A percentile compares a stretch with the other conserved stretches of the same genome.
Conservation (phyloP, 306 rosid genomes). For the Trifolium subterraneum region DNA sequence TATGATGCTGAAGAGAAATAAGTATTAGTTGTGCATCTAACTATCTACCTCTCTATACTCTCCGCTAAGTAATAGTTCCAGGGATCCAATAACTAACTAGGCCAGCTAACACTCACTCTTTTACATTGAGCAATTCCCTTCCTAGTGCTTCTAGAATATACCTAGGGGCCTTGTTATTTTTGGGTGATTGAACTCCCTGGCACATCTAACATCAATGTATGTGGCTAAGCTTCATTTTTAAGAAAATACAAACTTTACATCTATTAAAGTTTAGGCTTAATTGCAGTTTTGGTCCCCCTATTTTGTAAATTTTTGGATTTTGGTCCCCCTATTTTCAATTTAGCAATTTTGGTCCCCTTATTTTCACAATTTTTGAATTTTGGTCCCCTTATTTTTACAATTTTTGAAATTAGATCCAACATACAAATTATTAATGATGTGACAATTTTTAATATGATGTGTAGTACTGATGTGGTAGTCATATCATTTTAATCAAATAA, state of each 20-base stretch:
- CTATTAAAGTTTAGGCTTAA: no score
- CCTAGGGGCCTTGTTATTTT: not conserved
- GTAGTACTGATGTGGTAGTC: no score
- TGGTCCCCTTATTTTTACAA: no score
- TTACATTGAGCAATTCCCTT: not conserved
- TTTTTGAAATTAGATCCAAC: no score
- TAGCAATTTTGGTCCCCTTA: no score
- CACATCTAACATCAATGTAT: not conserved
- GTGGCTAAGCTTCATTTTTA: not conserved
- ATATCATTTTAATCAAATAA: no score
- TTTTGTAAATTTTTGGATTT: no score
- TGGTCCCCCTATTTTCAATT: no score
- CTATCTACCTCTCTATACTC: not conserved
- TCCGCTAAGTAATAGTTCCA: not conserved
- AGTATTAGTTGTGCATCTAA: not conserved
- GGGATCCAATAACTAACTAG: not conserved
- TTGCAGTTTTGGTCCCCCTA: no score
- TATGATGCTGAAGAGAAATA: not conserved
- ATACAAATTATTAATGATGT: no score
- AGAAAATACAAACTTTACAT: slow-evolving; percentile 10
- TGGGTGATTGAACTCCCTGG: not conserved
- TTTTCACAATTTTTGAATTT: no score
- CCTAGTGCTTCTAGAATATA: not conserved
- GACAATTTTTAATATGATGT: no score
- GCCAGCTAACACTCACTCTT: not conserved